Evolutionary conservation across 495 filamentous ascomycete species (phyloP).

Genomic region (Podospora fimiseda): DNA sequence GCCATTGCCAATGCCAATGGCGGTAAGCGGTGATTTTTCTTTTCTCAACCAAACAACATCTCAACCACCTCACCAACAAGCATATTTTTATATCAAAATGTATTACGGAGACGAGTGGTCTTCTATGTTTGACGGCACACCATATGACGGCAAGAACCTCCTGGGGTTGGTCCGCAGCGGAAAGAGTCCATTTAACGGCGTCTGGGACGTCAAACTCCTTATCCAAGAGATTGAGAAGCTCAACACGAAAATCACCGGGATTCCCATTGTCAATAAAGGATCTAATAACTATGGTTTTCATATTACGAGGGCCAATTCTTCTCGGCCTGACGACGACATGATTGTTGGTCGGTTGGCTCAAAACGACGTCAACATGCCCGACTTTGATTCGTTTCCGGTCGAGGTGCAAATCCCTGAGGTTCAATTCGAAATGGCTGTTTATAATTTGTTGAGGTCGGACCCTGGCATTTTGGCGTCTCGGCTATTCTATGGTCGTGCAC

Average conservation of each 20-base stretch:
- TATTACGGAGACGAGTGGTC: no score
- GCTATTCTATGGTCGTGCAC: constrained; percentile 25
- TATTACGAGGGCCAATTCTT: constrained; percentile 23
- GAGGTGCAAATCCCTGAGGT: constrained; percentile 15
- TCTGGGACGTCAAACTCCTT: constrained; percentile 21
- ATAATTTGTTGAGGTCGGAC: constrained; percentile 22
- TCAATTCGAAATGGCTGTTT: constrained; percentile 23
- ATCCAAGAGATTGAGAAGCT: constrained; percentile 28
- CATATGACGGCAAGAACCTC: constrained; percentile 2
- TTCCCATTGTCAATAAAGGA: constrained; percentile 20
- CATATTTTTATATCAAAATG: no score
- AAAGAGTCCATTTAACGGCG: constrained; percentile 19
- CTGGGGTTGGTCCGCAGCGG: background rate
- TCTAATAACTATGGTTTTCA: constrained; percentile 28
- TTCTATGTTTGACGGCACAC: no score
- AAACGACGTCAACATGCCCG: constrained; percentile 29
- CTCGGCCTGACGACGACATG: constrained; percentile 21
- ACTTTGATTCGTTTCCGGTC: constrained; percentile 22
- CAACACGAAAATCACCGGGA: constrained; percentile 18
- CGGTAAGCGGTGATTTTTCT: no score
- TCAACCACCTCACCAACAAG: no score
- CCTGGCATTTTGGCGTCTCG: constrained; percentile 16
- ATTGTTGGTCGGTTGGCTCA: constrained; percentile 27
- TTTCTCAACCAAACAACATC: no score
- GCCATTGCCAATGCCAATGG: no score